Evolutionary conservation across 768 basidiomycete species (phyloP), one percentile per base, ranked within the genome.

Genomic region (Boletellus sp.): DNA sequence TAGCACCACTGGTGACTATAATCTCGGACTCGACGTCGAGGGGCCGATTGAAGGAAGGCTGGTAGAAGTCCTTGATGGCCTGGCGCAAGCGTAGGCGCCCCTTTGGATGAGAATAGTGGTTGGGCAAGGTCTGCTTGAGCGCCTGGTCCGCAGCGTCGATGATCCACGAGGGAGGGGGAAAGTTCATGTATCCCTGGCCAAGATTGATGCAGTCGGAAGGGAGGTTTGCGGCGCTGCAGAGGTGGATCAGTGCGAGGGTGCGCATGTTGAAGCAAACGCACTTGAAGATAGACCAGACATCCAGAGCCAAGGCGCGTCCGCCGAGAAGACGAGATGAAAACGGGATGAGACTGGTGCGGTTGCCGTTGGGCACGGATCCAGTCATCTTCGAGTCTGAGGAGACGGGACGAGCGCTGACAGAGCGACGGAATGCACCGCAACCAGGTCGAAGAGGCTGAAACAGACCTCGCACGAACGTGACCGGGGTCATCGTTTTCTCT

Each of bases 101-200:
- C 62, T 85, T 87, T 3, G 94, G 91, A 62, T 94, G 92, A 20
- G 90, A 89, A 68, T 94, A 94, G 64, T 94, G 93, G 69, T 92
- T 93, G 7, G 81, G 69, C 12, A 76, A 73, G 15, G 89, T 78
- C 17, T 69, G 65, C 37, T 71, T 70, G 36, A 94, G 71, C 0
- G 92, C 91, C 19, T 78, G 74, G 42, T 81, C 75, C 4, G 89
- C 91, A 1, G 86, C 87, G 17, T 84, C 74, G 36, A 75, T 80
- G 50, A 94, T 78, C 86, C 89, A 94, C 51, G 75, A 60, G 3
- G 92, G 90, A 15, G 92, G 92, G 1, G 82, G 67, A 65, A 94
- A 94, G 74, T 93, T 93, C 92, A 94, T 94, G 71, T 92, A 94
- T 4, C 87, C 87, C 67, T 85, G 95, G 4, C 95, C 95, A 38